Evolutionary conservation across 164 flowering plant species (phyloP), one percentile per base, ranked within the genome.

Genomic region (Dillenia turbinata): DNA sequence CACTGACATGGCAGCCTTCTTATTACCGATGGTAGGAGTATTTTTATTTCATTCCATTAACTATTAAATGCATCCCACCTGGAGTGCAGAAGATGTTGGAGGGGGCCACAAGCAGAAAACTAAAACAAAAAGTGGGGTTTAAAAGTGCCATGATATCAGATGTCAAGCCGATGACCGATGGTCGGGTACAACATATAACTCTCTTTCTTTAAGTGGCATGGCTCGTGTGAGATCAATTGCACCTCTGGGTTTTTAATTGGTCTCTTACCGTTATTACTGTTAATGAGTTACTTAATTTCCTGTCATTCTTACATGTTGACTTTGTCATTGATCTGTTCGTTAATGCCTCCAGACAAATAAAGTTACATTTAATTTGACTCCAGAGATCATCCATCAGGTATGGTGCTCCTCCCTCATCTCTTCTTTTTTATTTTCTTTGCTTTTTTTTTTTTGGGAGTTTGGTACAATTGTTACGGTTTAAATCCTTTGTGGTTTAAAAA

Each of bases 361-460:
- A 70, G 90, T 92, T 65, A 95, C 91, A 45, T 95, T 87, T 74
- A 88, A 69, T 73, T 78, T 88, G 90, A 88, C 97, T 40, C 91
- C 96, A 45, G 97, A 95, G 79, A 79, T 90, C 64, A 90, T 90
- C 64, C 92, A 80, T 74, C 96, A 94, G 96, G 98, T 85, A 70
- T 72, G 73, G 8, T 67, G 19, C 45, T 66, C n/a, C 33, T 26
- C 33, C 33, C 33, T 26, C 33, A 26, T 26, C 33, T 26, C 47
- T 13, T 62, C 52, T 44, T 43, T 43, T 59, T 55, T 51, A 14
- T 47, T 13, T 54, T 14, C 57, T 67, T 58, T 12, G 47, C 58
- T 49, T 47, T 22, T 55, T 10, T 3, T 15, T 15, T 12, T 64
- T 9, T 64, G 26, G 40, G 47, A 19, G n/a, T 44, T 49, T 22